These are phyloP conservation scores for Clonostachys byssicola DNA, from an alignment of 2,329 filamentous ascomycete species.

Conservation along the genomic window DNA sequence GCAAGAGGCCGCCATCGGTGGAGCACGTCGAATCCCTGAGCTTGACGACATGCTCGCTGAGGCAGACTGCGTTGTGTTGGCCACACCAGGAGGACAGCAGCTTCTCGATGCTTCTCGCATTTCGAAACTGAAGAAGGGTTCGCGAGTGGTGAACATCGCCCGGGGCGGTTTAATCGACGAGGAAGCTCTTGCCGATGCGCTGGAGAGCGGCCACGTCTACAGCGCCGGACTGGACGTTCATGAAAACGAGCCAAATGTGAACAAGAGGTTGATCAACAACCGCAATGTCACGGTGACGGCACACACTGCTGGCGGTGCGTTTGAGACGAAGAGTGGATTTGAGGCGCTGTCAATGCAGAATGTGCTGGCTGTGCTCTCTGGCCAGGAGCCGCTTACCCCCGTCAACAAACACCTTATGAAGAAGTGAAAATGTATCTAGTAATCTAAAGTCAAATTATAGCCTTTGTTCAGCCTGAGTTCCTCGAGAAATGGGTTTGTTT, in stretches of 20 bases:
- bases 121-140: slow-evolving; percentile 41
- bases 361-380: slow-evolving; percentile 39
- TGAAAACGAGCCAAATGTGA: slow-evolving; percentile 25
- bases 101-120: slow-evolving; percentile 35
- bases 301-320: slow-evolving; percentile 50
- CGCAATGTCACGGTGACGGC: slow-evolving; percentile 37
- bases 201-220: slow-evolving; percentile 5
- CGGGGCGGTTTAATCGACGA: slow-evolving; percentile 7
- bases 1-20: slow-evolving; percentile 37
- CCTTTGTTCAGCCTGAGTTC: too few species aligned
- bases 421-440: background rate
- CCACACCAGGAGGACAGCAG: slow-evolving; percentile 38
- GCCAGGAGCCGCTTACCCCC: slow-evolving; percentile 38
- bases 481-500: too few species aligned
- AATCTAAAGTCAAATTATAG: too few species aligned
- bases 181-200: slow-evolving; percentile 6
- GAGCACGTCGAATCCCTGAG: slow-evolving; percentile 31
- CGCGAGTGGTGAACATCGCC: slow-evolving; percentile 46
- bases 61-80: slow-evolving; percentile 45
- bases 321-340: slow-evolving; percentile 49
- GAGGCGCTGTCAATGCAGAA: slow-evolving; percentile 51
- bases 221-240: slow-evolving; percentile 8
- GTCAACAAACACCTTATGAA: slow-evolving; percentile 47
- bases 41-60: slow-evolving; percentile 39
- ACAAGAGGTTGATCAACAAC: slow-evolving; percentile 21